A percentile compares a stretch with the other conserved stretches of the same genome.
Evolutionary conservation across 1,284 basidiomycete species (phyloP).

Genomic region (Ceratobasidium sp.): DNA sequence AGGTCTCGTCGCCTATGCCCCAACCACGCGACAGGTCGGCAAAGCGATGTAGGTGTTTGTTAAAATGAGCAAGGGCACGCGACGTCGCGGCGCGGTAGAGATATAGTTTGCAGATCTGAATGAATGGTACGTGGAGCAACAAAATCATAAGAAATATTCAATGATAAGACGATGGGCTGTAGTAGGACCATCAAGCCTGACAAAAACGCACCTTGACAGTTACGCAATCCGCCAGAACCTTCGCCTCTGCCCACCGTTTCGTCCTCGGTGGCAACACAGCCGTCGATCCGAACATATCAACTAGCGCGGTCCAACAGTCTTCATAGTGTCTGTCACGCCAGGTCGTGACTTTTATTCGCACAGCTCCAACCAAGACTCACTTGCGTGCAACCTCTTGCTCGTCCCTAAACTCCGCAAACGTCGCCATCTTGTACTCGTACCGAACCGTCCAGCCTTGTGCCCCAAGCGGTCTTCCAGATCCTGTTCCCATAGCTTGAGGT

Average conservation of each 20-base stretch:
- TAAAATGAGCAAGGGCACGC: conserved; percentile 83
- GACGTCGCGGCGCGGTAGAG: conserved; percentile 88
- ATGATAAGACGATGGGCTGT: too few species aligned
- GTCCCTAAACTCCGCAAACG: conserved; percentile 93
- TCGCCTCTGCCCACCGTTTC: conserved; percentile 98
- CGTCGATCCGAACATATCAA: conserved; percentile 89
- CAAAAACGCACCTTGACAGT: conserved; percentile 78
- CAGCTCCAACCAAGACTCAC: conserved; percentile 58
- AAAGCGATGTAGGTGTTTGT: conserved; percentile 86
- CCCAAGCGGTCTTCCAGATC: conserved; percentile 70
- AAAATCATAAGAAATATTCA: too few species aligned
- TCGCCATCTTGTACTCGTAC: conserved; percentile 96
- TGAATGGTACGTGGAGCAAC: too few species aligned
- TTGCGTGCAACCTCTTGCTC: conserved; percentile 91
- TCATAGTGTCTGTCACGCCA: conserved; percentile 79
- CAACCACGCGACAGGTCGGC: conserved; percentile 90
- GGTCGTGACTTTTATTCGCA: background rate
- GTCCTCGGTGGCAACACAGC: conserved; percentile 89
- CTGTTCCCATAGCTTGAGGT: conserved; percentile 56
- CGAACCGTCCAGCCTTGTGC: conserved; percentile 95
- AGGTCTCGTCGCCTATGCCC: conserved; percentile 97
- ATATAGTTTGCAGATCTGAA: conserved; percentile 85
- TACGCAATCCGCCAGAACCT: conserved; percentile 93
- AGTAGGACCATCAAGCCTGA: too few species aligned
- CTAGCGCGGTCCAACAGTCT: conserved; percentile 85